Conservation (phyloP, 2,329 filamentous ascomycete genomes). For the Thermothelomyces thermophilus region DNA sequence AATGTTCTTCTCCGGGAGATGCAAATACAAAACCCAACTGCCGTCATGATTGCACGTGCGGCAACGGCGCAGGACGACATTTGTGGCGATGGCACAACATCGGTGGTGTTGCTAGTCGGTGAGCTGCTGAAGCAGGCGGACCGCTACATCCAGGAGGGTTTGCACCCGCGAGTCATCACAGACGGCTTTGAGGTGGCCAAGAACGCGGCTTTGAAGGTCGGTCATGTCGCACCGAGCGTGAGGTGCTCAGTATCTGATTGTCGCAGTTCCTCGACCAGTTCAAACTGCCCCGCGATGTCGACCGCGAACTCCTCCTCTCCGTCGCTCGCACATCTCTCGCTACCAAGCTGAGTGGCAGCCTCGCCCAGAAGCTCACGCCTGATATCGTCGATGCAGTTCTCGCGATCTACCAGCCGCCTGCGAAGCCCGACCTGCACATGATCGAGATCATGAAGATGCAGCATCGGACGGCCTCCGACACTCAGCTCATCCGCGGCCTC, state of each 20-base stretch:
- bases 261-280: constrained; percentile 83
- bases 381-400: constrained; percentile 95
- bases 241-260: constrained; percentile 1
- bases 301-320: constrained; percentile 86
- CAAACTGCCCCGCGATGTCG: constrained; percentile 81
- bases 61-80: constrained; percentile 98
- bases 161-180: constrained; percentile 93
- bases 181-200: constrained; percentile 98
- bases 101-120: constrained; percentile 88
- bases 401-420: constrained; percentile 80
- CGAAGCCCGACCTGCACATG: constrained; percentile 97
- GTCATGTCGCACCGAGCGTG: constrained; percentile 12
- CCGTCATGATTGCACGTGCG: constrained; percentile 74
- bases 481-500: constrained; percentile 87
- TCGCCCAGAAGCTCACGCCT: constrained; percentile 86
- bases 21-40: constrained; percentile 98
- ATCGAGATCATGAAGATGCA: constrained; percentile 99
- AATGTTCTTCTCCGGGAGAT: constrained; percentile 74
- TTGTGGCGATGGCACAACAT: constrained; percentile 94
- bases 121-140: constrained; percentile 97
- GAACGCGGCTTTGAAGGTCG: constrained; percentile 78
- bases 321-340: constrained; percentile 91
- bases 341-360: constrained; percentile 84
- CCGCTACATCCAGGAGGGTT: constrained; percentile 90
- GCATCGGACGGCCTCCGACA: constrained; percentile 91